Base-by-base conservation (phyloP, 2,329 filamentous ascomycete genomes). In the Nothomitra cinnamomea region DNA sequence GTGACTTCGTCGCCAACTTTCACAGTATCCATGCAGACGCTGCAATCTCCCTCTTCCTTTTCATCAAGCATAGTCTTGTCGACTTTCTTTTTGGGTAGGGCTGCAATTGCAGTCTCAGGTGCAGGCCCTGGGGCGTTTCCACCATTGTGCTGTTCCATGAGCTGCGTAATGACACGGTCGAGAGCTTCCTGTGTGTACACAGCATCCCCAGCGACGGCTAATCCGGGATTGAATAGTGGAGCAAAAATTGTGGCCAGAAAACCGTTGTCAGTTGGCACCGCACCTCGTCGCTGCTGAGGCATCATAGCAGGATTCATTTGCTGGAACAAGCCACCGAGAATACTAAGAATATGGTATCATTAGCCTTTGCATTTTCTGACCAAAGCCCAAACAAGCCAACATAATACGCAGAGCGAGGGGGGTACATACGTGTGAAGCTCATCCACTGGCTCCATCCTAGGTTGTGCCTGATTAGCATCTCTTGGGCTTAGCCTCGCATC, bases 1-100 rank as follows among this genome's bases (percentile, higher is more conserved):
- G 85, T 78, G 3, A 90, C 86, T 63, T 85, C 80, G 28, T 85
- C 80, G 10, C 80, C 84, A 36, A 85, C 63, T 24, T 78, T 74
- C 57, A 94, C 82, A 25, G 85, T 78, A 54, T 95, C 88, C 72
- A 96, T 94, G 67, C 92, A 98, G 55, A 98, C 95, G 36, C 86
- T 89, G 66, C 92, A 98, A 63, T 95, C 89, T 1, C 77, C 78
- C 52, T 72, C 75, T 42, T 80, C 83, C 55, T 83, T 85, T 3
- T 70, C 67, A 5, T 76, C 77, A 53, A 94, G 71, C 76, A 94
- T 82, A 42, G 82, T 75, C 55, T 76, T 70, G 51, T 86, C 78
- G 1, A 92, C 72, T 43, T 77, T 77, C 59, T 82, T 83, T 60
- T 82, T 83, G 7, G 86, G 79, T 3, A 98, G 70, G 2, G 77